Base-by-base conservation (phyloP, 106 monocot species). In the Alisma plantagoaquatica region DNA sequence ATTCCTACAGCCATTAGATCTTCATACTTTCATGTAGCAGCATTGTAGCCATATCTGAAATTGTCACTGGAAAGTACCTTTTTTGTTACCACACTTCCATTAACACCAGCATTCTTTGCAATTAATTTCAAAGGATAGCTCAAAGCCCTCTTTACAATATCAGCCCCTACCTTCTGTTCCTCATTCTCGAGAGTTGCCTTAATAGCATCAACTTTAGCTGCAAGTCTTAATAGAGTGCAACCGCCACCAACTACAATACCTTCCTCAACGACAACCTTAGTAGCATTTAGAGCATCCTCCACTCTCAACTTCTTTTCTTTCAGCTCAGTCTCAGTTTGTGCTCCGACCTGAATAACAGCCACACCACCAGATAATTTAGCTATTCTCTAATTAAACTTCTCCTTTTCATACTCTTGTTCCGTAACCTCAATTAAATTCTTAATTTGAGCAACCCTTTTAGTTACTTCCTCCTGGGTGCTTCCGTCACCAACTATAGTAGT, bases 1-100 rank as follows among this genome's bases (percentile, higher is more conserved):
- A 88, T 88, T 23, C 87, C 87, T 24, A 75, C 87, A 51, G 82
- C 75, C 87, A 88, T 88, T 49, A 88, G 54, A 57, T 88, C 87
- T 61, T 87, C 87, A 38, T 87, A 87, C 7, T 73, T 72, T 43
- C 82, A 78, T 25, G 82, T 88, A 15, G 82, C 87, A 24, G 87
- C 87, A 70, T 88, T 88, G 27, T 82, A 88, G 17, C 87, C 87
- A 43, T 49, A 82, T 53, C 64, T 88, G 24, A 33, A 51, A 54
- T 82, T 75, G 53, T 88, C 78, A 55, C 60, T 88, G 21, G 82
- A 31, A n/a, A 88, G 72, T n/a, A 88, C 82, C 82, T 88, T 65
- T 72, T 27, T 72, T 72, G 10, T 64, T 65, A 53, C 64, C n/a
- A n/a, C n/a, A n/a, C n/a, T n/a, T n/a, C n/a, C n/a, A n/a, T n/a